Base-by-base conservation (phyloP, 2,329 filamentous ascomycete species). In the Diatrype stigma region DNA sequence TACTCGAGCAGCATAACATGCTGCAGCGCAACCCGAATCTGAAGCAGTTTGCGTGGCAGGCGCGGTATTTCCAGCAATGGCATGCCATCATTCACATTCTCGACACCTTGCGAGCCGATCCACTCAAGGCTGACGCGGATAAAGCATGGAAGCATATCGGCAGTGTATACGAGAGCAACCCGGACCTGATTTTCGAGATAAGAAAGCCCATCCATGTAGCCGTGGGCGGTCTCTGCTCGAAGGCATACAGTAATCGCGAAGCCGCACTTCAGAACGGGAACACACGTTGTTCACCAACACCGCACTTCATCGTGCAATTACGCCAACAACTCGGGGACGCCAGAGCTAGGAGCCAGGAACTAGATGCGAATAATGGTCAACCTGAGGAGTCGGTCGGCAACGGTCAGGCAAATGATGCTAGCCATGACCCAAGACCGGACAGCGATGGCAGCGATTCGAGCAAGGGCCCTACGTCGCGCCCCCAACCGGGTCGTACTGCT, bases 121-220 rank as follows among this genome's bases (percentile, higher is more conserved):
- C 69, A 12, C 60, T 65, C 7, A 55, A 51, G 6, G 44, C 49
- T 7, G 64, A 67, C n/a, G 62, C 62, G 6, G 55, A 58, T 11
- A 66, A 68, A 44, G 67, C 66, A 8, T 71, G 68, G 60, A 49
- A 56, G 21, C 62, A 69, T 10, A 64, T 72, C 32, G 63, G 63
- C 26, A 63, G 48, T 5, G 58, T 65, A 3, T 72, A 71, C 51
- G 60, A 65, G 30, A 69, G 67, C 47, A 67, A 62, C 35, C 55
- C 52, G 37, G 58, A 57, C 3, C 56, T 66, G 53, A 21, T 63
- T 11, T 49, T 53, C 5, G 54, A 63, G 50, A 62, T 49, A 30
- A 62, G 60, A 32, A 62, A 60, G 47, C 61, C 62, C 1, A 65
- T 67, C 8, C 55, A 60, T 42, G 55, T 63, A n/a, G 66, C 65